Base-by-base conservation (phyloP, 495 filamentous ascomycete species). In the Penicillium salamii region DNA sequence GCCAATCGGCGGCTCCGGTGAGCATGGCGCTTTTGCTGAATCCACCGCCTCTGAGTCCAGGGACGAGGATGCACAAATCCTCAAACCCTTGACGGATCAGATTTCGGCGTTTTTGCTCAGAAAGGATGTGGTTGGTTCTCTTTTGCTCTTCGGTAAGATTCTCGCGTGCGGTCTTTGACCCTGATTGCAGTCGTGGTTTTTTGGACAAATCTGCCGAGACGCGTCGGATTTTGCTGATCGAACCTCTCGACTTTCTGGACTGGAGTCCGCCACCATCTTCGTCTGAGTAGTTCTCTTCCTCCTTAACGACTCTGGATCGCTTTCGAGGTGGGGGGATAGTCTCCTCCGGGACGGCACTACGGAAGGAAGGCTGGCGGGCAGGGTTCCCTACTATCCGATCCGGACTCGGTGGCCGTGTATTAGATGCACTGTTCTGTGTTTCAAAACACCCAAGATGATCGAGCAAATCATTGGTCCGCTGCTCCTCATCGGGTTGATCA, bases 121-220 rank as follows among this genome's bases (percentile, higher is more conserved):
- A 95, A 42, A 81, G 76, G 56, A 95, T 95, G 63, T 96, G 91
- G 52, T 96, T 95, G 52, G 82, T 83, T 33, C 89, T 75, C 69
- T 93, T 95, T 63, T 96, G 85, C 46, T 87, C 85, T 50, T 91
- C 88, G 0, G 85, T 85, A 21, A 96, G 76, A 55, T 92, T 92
- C 63, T 90, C 86, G 18, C 90, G 80, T 1, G 76, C 63, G 2
- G 70, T 23, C 65, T 85, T 89, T 38, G 59, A 53, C 20, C 57
- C 59, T 29, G 61, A 57, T 8, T 57, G 65, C 1, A 63, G 28
- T 38, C 64, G 62, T 9, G 62, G 51, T 50, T 70, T 74, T 28
- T 63, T 57, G 12, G 61, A 59, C 8, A 50, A 43, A 9, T 73
- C 66, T 24, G 57, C 65, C n/a, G 67, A 70, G 13, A 56, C 46